phyloP scores from a whole-genome alignment of 805 yeast species.

The Kodamaea sagamina region DNA sequence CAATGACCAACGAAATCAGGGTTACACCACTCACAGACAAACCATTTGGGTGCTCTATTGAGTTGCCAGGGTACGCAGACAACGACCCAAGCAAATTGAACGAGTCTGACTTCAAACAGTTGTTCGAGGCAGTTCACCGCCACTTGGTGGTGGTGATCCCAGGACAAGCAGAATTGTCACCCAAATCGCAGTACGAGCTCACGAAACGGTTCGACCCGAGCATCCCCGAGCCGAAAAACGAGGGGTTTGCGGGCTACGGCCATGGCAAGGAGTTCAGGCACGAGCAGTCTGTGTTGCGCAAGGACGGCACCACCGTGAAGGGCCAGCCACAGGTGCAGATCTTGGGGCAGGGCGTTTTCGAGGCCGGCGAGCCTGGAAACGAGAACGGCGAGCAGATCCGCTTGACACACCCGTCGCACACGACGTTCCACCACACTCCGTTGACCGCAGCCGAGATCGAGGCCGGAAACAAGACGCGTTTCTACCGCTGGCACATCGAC shows the following conservation, averaged over 20 bases:
- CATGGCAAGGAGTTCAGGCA: constrained; percentile 72
- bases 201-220: constrained; percentile 81
- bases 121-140: constrained; percentile 65
- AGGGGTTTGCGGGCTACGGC: constrained; percentile 63
- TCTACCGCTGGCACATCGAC: constrained; percentile 93
- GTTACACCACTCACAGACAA: constrained; percentile 50
- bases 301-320: constrained; percentile 81
- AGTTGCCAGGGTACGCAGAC: constrained; percentile 61
- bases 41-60: constrained; percentile 70
- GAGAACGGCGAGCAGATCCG: constrained; percentile 60
- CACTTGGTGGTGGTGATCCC: constrained; percentile 77
- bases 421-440: constrained; percentile 70
- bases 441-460: constrained; percentile 65
- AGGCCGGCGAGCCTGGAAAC: constrained; percentile 53
- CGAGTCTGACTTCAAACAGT: constrained; percentile 61
- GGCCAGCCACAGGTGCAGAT: constrained; percentile 88
- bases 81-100: constrained; percentile 71
- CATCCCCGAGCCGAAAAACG: constrained; percentile 41
- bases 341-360: constrained; percentile 78
- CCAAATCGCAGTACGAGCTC: constrained; percentile 72
- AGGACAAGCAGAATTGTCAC: constrained; percentile 63
- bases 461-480: constrained; percentile 65
- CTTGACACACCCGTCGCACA: constrained; percentile 83
- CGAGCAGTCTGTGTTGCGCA: constrained; percentile 62
- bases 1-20: constrained; percentile 10